Evolutionary conservation across 805 yeast species (phyloP), one percentile per base, ranked within the genome.

Genomic region (Wickerhamomyces queroliae): DNA sequence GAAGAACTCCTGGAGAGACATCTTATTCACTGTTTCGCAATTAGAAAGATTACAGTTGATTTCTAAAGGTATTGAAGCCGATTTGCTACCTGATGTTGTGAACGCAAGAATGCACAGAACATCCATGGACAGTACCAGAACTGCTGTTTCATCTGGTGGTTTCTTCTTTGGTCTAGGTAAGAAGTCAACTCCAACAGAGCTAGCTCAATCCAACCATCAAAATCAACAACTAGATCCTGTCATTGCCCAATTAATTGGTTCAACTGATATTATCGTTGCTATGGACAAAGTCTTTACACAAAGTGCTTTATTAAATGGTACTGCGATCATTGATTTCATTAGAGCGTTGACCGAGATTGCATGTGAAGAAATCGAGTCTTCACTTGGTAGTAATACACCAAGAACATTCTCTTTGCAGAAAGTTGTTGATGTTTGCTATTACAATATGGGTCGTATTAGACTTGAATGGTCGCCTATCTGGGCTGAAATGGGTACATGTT

Each of bases 391-490:
- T 33, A 69, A 74, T 7, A 79, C 86, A 45, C 99, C 98, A 28
- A 72, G 99, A 58, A 82, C 88, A 63, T 95, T 87, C 57, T 86
- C 98, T 0, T 66, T 93, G 46, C 98, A 89, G 56, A 93, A 93
- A 58, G 85, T 93, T 72, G 95, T 93, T 38, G 99, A 95, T 62
- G 95, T 93, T 32, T 91, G 97, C 63, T 91, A 93, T 62, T 93
- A 95, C 67, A 95, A 95, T 59, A 93, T 93, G 97, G 80, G 80
- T 37, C 84, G 99, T 67, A 90, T 93, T 52, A 78, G 96, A 60
- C 80, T 93, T 45, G 96, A 95, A 63, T 93, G 99, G 97, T 78
- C 95, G 6, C 91, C 87, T 39, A 70, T 93, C 43, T 93, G 99
- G 99, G 76, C 84, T 13, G 83, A 86, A 9, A 85, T 93, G 85